Conservation (phyloP, 192 early-diverging fungal species). For the Linnemannia schmuckeri region DNA sequence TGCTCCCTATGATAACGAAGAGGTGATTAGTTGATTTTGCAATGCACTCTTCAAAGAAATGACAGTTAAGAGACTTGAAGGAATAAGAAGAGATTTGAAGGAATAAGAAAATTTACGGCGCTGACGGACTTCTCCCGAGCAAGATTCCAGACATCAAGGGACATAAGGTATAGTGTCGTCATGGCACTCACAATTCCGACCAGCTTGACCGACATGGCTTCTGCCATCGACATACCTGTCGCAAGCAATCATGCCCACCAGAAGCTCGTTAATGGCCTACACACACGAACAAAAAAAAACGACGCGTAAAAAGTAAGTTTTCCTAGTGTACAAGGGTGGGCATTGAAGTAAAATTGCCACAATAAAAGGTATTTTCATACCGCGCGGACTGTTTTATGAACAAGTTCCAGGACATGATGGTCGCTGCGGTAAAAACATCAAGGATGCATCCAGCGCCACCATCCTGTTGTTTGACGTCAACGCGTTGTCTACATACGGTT, state of each 20-base stretch:
- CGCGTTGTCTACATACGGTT: slow-evolving; percentile 74
- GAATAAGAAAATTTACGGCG: slow-evolving; percentile 6
- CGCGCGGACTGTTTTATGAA: slow-evolving; percentile 70
- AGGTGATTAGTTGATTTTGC: slow-evolving; percentile 23
- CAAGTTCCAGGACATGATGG: slow-evolving; percentile 83
- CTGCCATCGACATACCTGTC: slow-evolving; percentile 81
- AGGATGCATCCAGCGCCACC: slow-evolving; percentile 89
- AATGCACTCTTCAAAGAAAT: too few relatives aligned
- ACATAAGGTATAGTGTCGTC: slow-evolving; percentile 76
- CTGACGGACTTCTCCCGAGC: slow-evolving; percentile 64
- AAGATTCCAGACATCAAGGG: slow-evolving; percentile 83
- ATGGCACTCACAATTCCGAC: slow-evolving; percentile 85
- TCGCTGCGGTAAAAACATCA: slow-evolving; percentile 88
- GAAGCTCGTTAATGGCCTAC: slow-evolving; percentile 72
- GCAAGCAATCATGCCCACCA: slow-evolving; percentile 90
- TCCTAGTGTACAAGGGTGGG: not conserved
- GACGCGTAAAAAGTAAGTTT: not conserved
- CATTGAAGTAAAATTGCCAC: too few relatives aligned
- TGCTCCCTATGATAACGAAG: slow-evolving; percentile 36
- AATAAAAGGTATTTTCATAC: slow-evolving; percentile 17
- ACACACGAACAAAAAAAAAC: not conserved
- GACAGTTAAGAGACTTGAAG: slow-evolving; percentile 56
- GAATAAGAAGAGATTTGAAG: slow-evolving; percentile 58
- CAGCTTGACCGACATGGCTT: slow-evolving; percentile 82
- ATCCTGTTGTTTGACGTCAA: slow-evolving; percentile 89